Base-by-base conservation (phyloP, 441 rosid genomes). In the Flueggea neowawraea region DNA sequence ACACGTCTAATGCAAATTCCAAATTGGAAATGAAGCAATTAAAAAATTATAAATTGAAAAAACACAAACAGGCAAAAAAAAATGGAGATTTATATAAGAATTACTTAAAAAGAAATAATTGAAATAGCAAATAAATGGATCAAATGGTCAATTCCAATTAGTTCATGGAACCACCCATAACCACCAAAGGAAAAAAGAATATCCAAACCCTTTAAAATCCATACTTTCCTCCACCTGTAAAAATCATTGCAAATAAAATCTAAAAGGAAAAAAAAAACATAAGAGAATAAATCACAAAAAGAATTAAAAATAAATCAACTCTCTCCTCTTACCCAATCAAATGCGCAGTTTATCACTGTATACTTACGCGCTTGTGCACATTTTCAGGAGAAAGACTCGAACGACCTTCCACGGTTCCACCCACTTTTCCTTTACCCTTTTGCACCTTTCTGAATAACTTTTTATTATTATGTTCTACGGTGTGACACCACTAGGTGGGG, bases 401-500 rank as follows among this genome's bases (percentile, higher is more conserved):
- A n/a, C n/a, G n/a, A n/a, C n/a, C n/a, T n/a, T n/a, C n/a, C n/a
- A n/a, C n/a, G n/a, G n/a, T n/a, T n/a, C n/a, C n/a, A n/a, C n/a
- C n/a, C n/a, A n/a, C n/a, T n/a, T n/a, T n/a, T n/a, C n/a, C n/a
- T n/a, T n/a, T n/a, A n/a, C n/a, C n/a, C n/a, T n/a, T n/a, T n/a
- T n/a, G n/a, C n/a, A n/a, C n/a, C n/a, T n/a, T n/a, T n/a, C n/a
- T n/a, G n/a, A n/a, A n/a, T n/a, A n/a, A n/a, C n/a, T n/a, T n/a
- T n/a, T n/a, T n/a, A n/a, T n/a, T 43, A 2, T 41, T 43, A 6
- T 43, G 8, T 53, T 66, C 69, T 80, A 90, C 17, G 89, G 86
- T 17, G 91, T 87, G 64, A 78, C 60, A 0, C 73, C 77, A 1
- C 75, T 75, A 47, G 93, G 91, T 0, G 95, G 83, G 28, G 90